These are phyloP conservation scores for Oryza brachyantha DNA, from an alignment of 176 grass and related monocot species.

Conservation along the genomic window DNA sequence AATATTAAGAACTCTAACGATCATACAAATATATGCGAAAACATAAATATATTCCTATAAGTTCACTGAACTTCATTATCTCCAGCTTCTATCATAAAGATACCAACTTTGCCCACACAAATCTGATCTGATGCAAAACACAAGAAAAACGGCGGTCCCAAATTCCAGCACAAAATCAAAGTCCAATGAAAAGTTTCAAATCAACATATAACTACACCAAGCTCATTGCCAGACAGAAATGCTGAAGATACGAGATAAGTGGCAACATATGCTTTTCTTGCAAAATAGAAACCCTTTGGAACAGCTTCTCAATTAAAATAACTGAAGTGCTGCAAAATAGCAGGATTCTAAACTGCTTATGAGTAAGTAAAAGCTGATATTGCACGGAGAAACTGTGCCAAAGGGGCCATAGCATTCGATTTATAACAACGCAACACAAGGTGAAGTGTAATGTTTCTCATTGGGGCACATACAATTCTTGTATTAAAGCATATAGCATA, in stretches of 20 bases:
- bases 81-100: not conserved
- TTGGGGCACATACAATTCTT: not conserved
- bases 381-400: not conserved
- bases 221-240: not conserved
- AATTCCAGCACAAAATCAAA: not conserved
- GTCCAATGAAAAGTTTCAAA: not conserved
- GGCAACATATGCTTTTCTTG: not conserved
- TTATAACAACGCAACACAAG: not conserved
- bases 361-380: not conserved
- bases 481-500: not conserved
- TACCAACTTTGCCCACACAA: not conserved
- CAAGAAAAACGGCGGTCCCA: not conserved
- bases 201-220: not conserved
- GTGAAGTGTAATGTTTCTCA: not conserved
- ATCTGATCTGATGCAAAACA: not conserved
- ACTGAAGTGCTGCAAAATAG: not conserved
- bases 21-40: not conserved
- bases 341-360: not conserved
- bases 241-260: slow-evolving; percentile 1
- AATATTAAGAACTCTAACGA: not conserved
- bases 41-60: not conserved
- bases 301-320: too few species aligned
- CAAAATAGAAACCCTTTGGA: not conserved
- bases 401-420: not conserved
- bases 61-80: not conserved